phyloP scores from a whole-genome alignment of 208 protist species.

The Leishmania arabica region DNA sequence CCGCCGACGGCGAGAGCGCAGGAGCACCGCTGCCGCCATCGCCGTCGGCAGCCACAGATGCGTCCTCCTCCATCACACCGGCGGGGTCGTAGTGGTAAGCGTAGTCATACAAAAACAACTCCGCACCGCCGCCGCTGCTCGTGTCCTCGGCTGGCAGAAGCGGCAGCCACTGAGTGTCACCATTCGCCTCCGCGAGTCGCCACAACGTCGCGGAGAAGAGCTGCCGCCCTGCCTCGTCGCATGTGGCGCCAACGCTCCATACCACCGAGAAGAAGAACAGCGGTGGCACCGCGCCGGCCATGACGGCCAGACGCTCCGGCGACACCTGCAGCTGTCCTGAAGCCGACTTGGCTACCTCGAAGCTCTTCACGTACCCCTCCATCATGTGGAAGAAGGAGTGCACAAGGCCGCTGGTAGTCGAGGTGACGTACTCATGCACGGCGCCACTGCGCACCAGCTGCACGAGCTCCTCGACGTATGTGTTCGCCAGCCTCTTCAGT shows the following conservation, averaged over 20 bases:
- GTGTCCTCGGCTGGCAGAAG: background rate
- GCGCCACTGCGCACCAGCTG: slow-evolving; percentile 79
- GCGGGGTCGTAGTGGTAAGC: slow-evolving; percentile 68
- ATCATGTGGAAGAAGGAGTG: slow-evolving; percentile 94
- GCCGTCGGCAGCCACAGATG: slow-evolving; percentile 8
- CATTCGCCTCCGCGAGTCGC: slow-evolving; percentile 45
- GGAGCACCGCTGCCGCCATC: slow-evolving; percentile 29
- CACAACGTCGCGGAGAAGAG: slow-evolving; percentile 92
- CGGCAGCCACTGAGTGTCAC: slow-evolving; percentile 55
- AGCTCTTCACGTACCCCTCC: slow-evolving; percentile 85
- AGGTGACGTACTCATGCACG: slow-evolving; percentile 92
- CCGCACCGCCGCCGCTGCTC: slow-evolving; percentile 6
- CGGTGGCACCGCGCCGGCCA: slow-evolving; percentile 58
- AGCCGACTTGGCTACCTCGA: slow-evolving; percentile 38
- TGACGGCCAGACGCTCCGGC: slow-evolving; percentile 51
- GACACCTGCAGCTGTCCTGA: slow-evolving; percentile 22
- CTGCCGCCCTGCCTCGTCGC: slow-evolving; percentile 86
- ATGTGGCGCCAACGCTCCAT: slow-evolving; percentile 96
- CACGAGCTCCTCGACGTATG: slow-evolving; percentile 84
- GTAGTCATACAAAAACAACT: slow-evolving; percentile 95
- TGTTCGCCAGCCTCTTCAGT: slow-evolving; percentile 61
- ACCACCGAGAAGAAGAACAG: slow-evolving; percentile 97
- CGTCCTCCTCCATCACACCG: slow-evolving; percentile 32
- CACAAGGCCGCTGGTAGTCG: slow-evolving; percentile 93
- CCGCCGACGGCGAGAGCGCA: slow-evolving; percentile 3